Conservation (phyloP, 78 protist species). For the Pigoraptor vietnamica region DNA sequence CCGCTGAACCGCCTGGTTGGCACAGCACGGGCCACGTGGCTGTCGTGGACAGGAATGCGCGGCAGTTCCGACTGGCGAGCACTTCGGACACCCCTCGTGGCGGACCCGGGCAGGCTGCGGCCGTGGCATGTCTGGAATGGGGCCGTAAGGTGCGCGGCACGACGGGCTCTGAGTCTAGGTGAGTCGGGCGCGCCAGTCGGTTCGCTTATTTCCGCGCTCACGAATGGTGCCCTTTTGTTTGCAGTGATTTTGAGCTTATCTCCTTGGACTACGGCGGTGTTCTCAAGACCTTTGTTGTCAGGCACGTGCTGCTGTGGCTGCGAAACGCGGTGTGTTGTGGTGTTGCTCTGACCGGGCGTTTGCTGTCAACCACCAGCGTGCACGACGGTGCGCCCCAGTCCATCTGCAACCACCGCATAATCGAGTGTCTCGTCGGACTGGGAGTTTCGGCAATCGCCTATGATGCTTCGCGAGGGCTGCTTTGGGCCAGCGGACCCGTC, state of each 20-base stretch:
- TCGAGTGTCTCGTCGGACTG: neutral
- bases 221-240: neutral
- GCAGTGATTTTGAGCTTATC: neutral
- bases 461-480: neutral
- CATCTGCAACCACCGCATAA: neutral
- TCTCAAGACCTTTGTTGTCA: neutral
- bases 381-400: neutral
- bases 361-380: too few relatives aligned
- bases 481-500: neutral
- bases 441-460: neutral
- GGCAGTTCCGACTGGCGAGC: neutral
- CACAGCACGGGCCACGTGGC: neutral
- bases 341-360: too few relatives aligned
- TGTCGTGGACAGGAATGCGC: neutral
- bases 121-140: neutral
- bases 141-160: neutral
- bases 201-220: neutral
- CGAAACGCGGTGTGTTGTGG: too few relatives aligned
- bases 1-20: too few relatives aligned
- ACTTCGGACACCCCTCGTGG: neutral
- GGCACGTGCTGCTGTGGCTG: too few relatives aligned
- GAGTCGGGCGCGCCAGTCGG: neutral
- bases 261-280: neutral
- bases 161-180: neutral
- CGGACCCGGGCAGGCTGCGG: neutral